Conservation (phyloP, 2,329 filamentous ascomycete genomes). For the Nothopassalora personata region DNA sequence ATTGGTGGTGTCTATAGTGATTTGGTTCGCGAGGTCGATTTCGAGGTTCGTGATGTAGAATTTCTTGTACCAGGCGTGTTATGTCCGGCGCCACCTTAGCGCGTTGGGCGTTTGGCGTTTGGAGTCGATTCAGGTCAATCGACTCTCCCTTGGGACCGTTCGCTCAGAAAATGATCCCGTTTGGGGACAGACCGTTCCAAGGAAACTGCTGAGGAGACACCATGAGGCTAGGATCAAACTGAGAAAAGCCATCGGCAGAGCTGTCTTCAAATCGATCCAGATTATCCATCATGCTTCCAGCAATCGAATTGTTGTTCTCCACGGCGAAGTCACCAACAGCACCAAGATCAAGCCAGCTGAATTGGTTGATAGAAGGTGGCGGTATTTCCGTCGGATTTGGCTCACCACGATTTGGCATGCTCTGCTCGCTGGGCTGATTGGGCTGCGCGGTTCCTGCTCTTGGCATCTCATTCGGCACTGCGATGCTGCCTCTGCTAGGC, state of each 20-base stretch:
- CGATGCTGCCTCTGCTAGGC: constrained; percentile 23
- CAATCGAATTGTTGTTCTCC: constrained; percentile 29
- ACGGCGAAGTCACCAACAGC: constrained; percentile 53
- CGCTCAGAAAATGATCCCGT: constrained; percentile 26
- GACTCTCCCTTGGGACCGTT: background rate
- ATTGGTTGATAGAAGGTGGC: constrained; percentile 45
- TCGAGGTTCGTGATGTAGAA: background rate
- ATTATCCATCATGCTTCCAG: constrained; percentile 25
- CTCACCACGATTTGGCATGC: constrained; percentile 2
- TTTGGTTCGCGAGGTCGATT: background rate
- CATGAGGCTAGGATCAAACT: constrained; percentile 27
- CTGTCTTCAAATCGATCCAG: constrained; percentile 28
- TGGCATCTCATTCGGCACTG: constrained; percentile 20
- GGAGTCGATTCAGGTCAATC: background rate
- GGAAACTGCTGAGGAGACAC: constrained; percentile 23
- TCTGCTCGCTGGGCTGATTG: constrained; percentile 8
- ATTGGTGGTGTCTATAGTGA: background rate
- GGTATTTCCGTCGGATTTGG: constrained; percentile 18
- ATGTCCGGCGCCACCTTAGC: background rate
- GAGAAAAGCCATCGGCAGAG: constrained; percentile 26
- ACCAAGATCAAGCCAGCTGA: constrained; percentile 58
- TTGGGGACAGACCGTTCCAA: constrained; percentile 24
- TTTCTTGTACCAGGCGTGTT: background rate
- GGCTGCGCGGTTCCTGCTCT: constrained; percentile 15
- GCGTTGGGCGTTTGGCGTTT: background rate